These are phyloP conservation scores for Groenewaldozyma tartarivorans DNA, from an alignment of 805 yeast genomes.

Conservation along the genomic window DNA sequence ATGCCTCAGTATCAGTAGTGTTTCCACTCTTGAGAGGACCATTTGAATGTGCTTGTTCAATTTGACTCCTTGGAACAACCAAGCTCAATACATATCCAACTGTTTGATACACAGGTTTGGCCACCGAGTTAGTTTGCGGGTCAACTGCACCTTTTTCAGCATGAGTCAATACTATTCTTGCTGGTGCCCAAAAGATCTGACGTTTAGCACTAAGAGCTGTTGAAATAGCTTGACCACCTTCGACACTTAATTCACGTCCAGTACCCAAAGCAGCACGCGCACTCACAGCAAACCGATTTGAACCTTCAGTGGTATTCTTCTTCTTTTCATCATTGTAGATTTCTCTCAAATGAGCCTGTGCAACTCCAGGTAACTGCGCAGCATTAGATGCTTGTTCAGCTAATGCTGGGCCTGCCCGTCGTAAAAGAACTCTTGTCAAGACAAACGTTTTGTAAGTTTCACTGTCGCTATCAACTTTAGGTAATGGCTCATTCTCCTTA, in stretches of 20 bases:
- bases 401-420: slow-evolving; percentile 17
- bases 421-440: slow-evolving; percentile 32
- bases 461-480: slow-evolving; percentile 39
- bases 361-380: slow-evolving; percentile 10
- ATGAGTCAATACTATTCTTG: background rate
- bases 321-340: slow-evolving; percentile 12
- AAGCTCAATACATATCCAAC: background rate
- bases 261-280: background rate
- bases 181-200: background rate
- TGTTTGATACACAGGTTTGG: background rate
- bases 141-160: background rate
- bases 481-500: slow-evolving; percentile 22
- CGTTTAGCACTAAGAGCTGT: slow-evolving; percentile 1
- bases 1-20: no score
- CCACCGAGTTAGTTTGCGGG: slow-evolving; percentile 1
- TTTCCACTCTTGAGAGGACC: no score
- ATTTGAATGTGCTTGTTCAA: no score
- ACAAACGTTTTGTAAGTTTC: slow-evolving; percentile 47
- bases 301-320: background rate
- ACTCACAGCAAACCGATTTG: background rate
- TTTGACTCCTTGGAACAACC: slow-evolving; percentile 1
- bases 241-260: background rate
- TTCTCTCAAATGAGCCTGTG: slow-evolving; percentile 14
- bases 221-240: background rate
- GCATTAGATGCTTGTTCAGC: slow-evolving; percentile 13